These are phyloP conservation scores for Kondoa subrosea DNA, from an alignment of 768 basidiomycete genomes.

Conservation along the genomic window DNA sequence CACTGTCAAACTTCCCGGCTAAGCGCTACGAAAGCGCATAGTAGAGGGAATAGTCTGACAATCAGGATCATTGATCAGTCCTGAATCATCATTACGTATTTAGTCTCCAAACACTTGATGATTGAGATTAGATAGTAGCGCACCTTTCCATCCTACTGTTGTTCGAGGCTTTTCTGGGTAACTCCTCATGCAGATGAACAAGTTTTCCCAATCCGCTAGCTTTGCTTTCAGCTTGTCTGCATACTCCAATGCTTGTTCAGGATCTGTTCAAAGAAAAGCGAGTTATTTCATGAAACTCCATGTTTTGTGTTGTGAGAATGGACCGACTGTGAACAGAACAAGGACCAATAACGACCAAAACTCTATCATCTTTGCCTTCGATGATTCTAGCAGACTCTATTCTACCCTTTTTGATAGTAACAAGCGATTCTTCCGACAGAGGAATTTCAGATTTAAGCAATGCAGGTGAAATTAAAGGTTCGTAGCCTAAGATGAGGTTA, in stretches of 20 bases:
- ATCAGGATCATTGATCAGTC: constrained; percentile 51
- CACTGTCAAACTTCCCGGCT: not conserved
- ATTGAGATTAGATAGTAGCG: no score
- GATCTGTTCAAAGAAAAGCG: no score
- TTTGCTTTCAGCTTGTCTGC: constrained; percentile 54
- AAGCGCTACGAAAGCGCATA: constrained; percentile 29
- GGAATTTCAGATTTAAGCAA: constrained; percentile 73
- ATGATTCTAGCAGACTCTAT: constrained; percentile 61
- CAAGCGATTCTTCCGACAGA: constrained; percentile 47
- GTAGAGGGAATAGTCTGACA: constrained; percentile 48
- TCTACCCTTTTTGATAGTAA: constrained; percentile 62
- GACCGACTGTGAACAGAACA: constrained; percentile 70
- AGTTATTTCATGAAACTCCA: not conserved
- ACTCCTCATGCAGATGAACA: constrained; percentile 85
- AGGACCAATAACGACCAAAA: constrained; percentile 84
- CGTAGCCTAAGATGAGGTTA: constrained; percentile 29
- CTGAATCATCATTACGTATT: not conserved
- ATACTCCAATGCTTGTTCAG: constrained; percentile 41
- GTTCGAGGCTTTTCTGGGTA: constrained; percentile 57
- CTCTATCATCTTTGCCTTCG: constrained; percentile 63
- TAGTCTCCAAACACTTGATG: no score
- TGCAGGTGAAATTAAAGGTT: constrained; percentile 86
- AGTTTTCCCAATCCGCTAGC: constrained; percentile 44
- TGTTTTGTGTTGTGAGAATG: not conserved
- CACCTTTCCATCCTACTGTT: constrained; percentile 93